Evolutionary conservation across 2,329 filamentous ascomycete genomes (phyloP).

Genomic region (Ascochyta koolunga): DNA sequence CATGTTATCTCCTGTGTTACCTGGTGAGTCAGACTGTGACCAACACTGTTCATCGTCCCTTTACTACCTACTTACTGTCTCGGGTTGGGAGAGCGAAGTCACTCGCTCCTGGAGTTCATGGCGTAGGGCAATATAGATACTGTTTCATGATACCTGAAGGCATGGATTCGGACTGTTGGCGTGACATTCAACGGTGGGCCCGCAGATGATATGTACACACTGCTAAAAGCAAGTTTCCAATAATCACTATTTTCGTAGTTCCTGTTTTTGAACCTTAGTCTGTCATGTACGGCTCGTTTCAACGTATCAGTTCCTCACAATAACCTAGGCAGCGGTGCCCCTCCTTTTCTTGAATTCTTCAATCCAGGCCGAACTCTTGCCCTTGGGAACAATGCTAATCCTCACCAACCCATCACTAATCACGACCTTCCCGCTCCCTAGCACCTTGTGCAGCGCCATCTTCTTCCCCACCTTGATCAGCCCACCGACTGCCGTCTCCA

Average conservation of each 20-base stretch:
- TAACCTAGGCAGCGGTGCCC: slow-evolving; percentile 18
- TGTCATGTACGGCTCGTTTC: not conserved
- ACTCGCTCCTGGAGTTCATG: not conserved
- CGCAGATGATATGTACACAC: not conserved
- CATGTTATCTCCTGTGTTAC: not conserved
- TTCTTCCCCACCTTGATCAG: slow-evolving; percentile 91
- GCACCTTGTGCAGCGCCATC: slow-evolving; percentile 73
- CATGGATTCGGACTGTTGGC: not conserved
- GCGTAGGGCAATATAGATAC: not conserved
- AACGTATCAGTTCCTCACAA: not conserved
- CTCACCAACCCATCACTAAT: slow-evolving; percentile 84
- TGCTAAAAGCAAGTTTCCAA: not conserved
- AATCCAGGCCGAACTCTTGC: slow-evolving; percentile 75
- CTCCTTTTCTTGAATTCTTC: slow-evolving; percentile 80
- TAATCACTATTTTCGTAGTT: no score
- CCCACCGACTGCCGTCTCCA: slow-evolving; percentile 80
- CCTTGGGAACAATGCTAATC: slow-evolving; percentile 80
- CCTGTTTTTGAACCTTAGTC: not conserved
- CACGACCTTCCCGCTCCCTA: slow-evolving; percentile 79
- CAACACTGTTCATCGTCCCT: not conserved
- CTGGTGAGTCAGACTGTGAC: not conserved
- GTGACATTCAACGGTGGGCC: not conserved
- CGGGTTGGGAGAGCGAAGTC: not conserved
- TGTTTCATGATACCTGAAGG: not conserved
- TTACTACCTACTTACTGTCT: not conserved